Evolutionary conservation across 345 rosid genomes (phyloP).

Genomic region (Populus deltoides): DNA sequence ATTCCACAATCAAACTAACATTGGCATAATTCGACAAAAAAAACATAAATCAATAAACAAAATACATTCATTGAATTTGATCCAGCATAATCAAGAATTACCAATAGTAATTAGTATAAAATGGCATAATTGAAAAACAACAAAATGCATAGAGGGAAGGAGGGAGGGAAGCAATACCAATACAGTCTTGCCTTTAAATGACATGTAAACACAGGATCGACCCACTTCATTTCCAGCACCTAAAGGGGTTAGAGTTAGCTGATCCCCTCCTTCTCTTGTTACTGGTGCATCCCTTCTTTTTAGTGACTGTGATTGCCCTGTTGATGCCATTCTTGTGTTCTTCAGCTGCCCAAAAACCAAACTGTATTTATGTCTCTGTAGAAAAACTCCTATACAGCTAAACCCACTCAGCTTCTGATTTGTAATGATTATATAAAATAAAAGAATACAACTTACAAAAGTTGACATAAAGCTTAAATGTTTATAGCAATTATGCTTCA

Average conservation of each 20-base stretch:
- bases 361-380: too few relatives aligned
- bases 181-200: conserved; percentile 73
- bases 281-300: conserved; percentile 66
- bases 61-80: not conserved
- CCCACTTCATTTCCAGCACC: conserved; percentile 98
- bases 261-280: conserved; percentile 61
- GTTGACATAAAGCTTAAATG: too few relatives aligned
- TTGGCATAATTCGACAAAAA: not conserved
- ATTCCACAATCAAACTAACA: conserved; percentile 88
- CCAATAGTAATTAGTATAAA: too few relatives aligned
- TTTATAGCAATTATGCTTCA: too few relatives aligned
- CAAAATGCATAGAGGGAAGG: not conserved
- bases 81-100: not conserved
- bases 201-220: conserved; percentile 91
- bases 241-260: conserved; percentile 68
- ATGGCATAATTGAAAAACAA: too few relatives aligned
- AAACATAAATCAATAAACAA: not conserved
- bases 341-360: not conserved
- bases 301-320: conserved; percentile 42
- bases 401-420: too few relatives aligned
- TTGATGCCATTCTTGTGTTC: conserved; percentile 44
- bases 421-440: too few relatives aligned
- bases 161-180: conserved; percentile 34
- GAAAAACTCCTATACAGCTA: too few relatives aligned
- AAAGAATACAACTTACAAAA: too few relatives aligned